Evolutionary conservation across 352 stramenopile genomes (phyloP), one percentile per base, ranked within the genome.

Genomic region (Phytophthora capsici): DNA sequence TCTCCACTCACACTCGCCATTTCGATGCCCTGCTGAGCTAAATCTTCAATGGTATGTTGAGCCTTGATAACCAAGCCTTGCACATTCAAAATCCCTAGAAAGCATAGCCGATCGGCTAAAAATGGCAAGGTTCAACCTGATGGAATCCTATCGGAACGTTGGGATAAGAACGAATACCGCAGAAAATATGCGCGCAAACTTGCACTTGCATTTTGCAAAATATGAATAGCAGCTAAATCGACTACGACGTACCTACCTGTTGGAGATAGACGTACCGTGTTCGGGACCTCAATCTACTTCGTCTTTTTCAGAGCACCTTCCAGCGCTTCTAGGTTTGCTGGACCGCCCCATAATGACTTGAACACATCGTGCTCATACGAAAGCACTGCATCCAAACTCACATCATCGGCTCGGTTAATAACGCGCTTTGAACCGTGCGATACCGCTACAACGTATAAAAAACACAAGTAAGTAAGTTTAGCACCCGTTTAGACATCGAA

Each of bases 321-420:
- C 4, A 94, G 67, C 1, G 86, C 86, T n/a, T 80, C 66, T 9
- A 91, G 62, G 55, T 94, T 94, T 14, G 80, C 75, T n/a, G 84
- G 82, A 7, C 86, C 86, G 16, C 84, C 86, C 86, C 86, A 94
- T 14, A 94, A 67, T 10, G 73, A 76, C 32, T 73, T 80, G 58
- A 94, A 94, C 4, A 92, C 71, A 13, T 73, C 63, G 23, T 88
- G 82, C 46, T 94, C 86, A 36, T 79, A 84, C 20, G 69, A 79
- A 16, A 90, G 66, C 22, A 91, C 66, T 25, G 80, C 73, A 43
- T 90, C 73, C 8, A 92, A 58, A 51, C 69, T 85, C 20, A 91
- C 75, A 26, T 94, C 85, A 43, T 94, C 86, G 4, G 82, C 82
- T 45, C 69, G 77, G 20, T 84, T 84, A 40, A 94, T 82, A n/a